phyloP scores from a whole-genome alignment of 768 basidiomycete species.

The Sporobolomyces pararoseus region DNA sequence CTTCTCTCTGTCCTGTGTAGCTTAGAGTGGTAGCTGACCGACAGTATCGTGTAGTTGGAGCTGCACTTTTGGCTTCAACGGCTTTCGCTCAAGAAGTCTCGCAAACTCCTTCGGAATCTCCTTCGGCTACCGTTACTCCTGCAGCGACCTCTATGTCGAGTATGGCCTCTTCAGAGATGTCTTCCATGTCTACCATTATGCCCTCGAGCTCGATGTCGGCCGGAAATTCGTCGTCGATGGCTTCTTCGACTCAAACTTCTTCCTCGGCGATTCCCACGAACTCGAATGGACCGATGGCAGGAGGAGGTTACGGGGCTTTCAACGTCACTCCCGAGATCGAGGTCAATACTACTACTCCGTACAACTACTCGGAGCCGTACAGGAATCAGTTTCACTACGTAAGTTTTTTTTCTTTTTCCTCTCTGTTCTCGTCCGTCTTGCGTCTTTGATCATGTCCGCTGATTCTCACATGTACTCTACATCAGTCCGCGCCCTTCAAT shows the following conservation, averaged over 20 bases:
- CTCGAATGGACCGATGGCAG: constrained; percentile 2
- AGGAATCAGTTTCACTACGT: constrained; percentile 47
- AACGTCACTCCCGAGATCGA: constrained; percentile 8
- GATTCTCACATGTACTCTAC: no score
- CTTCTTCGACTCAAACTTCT: neutral
- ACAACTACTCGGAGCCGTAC: constrained; percentile 44
- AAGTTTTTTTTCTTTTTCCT: constrained; percentile 32
- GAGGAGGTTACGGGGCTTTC: neutral
- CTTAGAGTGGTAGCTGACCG: no score
- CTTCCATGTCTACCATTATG: neutral
- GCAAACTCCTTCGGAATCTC: neutral
- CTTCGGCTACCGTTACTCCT: neutral
- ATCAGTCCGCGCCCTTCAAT: no score
- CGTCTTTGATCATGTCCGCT: no score
- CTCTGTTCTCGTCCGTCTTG: no score
- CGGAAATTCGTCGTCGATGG: neutral
- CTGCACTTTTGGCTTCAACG: neutral
- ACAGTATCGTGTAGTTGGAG: neutral
- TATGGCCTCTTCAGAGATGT: neutral
- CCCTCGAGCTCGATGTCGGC: neutral
- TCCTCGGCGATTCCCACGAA: neutral
- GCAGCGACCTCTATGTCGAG: neutral
- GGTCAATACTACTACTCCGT: constrained; percentile 35
- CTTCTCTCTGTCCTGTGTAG: no score
- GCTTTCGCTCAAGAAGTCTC: constrained; percentile 7